Conservation (phyloP, 1,284 basidiomycete genomes). For the Laetiporus sulphureus region DNA sequence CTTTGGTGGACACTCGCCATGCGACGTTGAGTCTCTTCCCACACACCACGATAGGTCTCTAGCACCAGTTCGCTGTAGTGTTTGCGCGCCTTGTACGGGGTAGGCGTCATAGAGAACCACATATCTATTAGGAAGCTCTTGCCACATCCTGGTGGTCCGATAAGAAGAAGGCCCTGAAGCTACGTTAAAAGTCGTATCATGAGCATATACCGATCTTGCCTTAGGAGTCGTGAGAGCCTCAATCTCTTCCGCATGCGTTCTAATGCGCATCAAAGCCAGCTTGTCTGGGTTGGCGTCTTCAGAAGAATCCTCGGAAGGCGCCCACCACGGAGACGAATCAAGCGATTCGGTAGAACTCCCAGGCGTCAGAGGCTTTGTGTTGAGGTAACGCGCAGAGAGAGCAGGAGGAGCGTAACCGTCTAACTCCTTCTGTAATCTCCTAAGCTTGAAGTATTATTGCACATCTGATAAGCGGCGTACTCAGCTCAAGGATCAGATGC, state of each 20-base stretch:
- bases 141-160: slow-evolving; percentile 74
- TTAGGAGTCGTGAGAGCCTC: slow-evolving; percentile 51
- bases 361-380: too few species aligned
- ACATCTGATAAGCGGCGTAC: background rate
- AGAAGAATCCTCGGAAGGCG: too few species aligned
- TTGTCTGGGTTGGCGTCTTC: too few species aligned
- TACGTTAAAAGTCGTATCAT: too few species aligned
- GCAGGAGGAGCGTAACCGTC: slow-evolving; percentile 43
- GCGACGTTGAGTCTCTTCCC: slow-evolving; percentile 46
- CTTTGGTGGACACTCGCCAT: slow-evolving; percentile 20
- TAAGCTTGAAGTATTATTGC: slow-evolving; percentile 32
- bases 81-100: slow-evolving; percentile 53
- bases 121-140: slow-evolving; percentile 68
- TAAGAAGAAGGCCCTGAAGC: slow-evolving; percentile 62
- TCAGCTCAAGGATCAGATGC: background rate
- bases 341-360: too few species aligned
- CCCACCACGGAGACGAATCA: slow-evolving; percentile 26
- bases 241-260: slow-evolving; percentile 54
- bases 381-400: slow-evolving; percentile 26
- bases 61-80: slow-evolving; percentile 69
- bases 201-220: slow-evolving; percentile 30
- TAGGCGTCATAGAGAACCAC: slow-evolving; percentile 55
- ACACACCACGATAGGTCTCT: slow-evolving; percentile 60
- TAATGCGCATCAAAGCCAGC: slow-evolving; percentile 40
- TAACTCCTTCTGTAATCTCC: slow-evolving; percentile 39